A percentile compares a stretch with the other conserved stretches of the same genome.
Evolutionary conservation across 129 eudicot genomes (phyloP).

Genomic region (Lonicera japonica): DNA sequence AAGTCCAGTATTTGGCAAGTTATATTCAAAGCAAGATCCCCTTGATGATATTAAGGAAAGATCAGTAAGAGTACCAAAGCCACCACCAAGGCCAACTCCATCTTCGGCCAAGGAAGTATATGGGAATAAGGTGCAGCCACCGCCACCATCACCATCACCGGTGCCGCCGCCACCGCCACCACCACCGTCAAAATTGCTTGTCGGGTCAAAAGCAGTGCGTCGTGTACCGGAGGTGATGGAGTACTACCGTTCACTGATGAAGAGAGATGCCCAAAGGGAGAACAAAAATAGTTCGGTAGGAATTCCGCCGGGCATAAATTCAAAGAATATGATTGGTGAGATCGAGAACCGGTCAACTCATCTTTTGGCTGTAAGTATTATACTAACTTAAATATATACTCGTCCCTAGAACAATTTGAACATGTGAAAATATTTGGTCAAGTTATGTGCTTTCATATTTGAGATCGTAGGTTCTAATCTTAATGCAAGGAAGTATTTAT

Average conservation of each 20-base stretch:
- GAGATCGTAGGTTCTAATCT: too few relatives aligned
- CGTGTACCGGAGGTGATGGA: constrained; percentile 88
- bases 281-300: constrained; percentile 33
- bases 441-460: too few relatives aligned
- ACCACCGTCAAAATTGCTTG: constrained; percentile 33
- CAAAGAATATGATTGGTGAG: constrained; percentile 85
- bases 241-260: constrained; percentile 71
- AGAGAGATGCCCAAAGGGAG: constrained; percentile 45
- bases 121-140: constrained; percentile 8
- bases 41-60: constrained; percentile 12
- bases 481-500: too few relatives aligned
- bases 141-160: constrained; percentile 90
- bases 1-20: constrained; percentile 11
- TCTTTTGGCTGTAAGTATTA: constrained; percentile 62
- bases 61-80: constrained; percentile 15
- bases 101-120: not conserved
- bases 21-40: constrained; percentile 16
- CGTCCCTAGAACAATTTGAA: too few relatives aligned
- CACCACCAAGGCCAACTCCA: constrained; percentile 28
- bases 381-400: not conserved
- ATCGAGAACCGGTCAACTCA: constrained; percentile 89
- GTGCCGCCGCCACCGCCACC: constrained; percentile 95
- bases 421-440: too few relatives aligned
- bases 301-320: constrained; percentile 16
- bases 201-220: constrained; percentile 48